Base-by-base conservation (phyloP, 768 basidiomycete species). In the Sarcomyxa edulis region DNA sequence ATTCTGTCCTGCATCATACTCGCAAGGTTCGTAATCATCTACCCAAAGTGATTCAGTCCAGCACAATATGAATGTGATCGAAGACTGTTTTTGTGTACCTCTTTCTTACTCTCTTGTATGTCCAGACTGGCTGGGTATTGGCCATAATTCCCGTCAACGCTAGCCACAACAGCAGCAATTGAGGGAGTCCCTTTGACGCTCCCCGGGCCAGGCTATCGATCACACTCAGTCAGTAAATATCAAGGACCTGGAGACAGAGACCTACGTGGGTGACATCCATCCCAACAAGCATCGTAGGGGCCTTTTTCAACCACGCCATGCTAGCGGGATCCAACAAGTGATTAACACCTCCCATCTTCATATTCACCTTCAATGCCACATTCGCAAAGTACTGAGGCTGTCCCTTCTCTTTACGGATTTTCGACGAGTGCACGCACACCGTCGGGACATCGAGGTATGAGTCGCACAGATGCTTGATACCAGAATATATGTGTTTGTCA, bases 91-190 rank as follows among this genome's bases (percentile, higher is more conserved):
- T 42, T n/a, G 32, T 22, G 32, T 43, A 80, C 87, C 75, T 91
- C 89, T 61, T 88, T 82, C 66, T 71, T 81, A 5, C 73, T 63
- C 55, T 81, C 72, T 48, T 92, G 89, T 9, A 85, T 70, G 38
- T 73, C 64, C 63, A 92, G 58, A 45, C 84, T 85, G 1, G 77
- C 83, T 0, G 88, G 88, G 58, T 71, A 90, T 35, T 89, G 85
- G 0, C 72, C 75, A 48, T 71, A 88, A 3, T 68, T 56, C 3
- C 43, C 39, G 49, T 91, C 88, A 18, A 72, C 64, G 45, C 79
- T 90, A 2, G 80, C 89, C 5, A 90, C 88, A n/a, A 90, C 84
- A 4, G 86, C 89, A 0, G 86, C 86, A 43, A 92, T 81, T 1
- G 84, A 87, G 9, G 87, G 88, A 0, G 83, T 73, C 2, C 75